These are phyloP conservation scores for Metroxylon sagu DNA, from an alignment of 176 grass and related monocot species.

Conservation along the genomic window DNA sequence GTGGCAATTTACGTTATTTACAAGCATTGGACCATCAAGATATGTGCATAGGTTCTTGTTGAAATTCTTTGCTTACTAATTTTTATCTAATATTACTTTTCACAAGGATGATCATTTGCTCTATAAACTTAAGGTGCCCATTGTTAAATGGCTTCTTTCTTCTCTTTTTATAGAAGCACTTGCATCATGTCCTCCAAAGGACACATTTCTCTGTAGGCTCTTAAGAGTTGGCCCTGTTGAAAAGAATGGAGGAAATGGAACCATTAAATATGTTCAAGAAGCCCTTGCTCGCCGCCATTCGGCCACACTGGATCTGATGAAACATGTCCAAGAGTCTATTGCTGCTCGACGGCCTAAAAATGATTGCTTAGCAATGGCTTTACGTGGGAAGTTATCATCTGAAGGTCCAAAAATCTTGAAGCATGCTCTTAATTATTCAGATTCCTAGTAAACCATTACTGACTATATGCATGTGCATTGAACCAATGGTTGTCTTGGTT, in stretches of 20 bases:
- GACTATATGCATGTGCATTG: background rate
- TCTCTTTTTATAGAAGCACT: slow-evolving; percentile 42
- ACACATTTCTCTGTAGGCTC: slow-evolving; percentile 80
- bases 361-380: slow-evolving; percentile 47
- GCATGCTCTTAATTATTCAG: background rate
- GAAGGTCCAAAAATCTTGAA: slow-evolving; percentile 42
- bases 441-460: background rate
- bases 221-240: slow-evolving; percentile 36
- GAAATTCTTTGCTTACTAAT: background rate
- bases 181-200: slow-evolving; percentile 53
- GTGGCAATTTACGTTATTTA: slow-evolving; percentile 43
- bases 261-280: slow-evolving; percentile 53
- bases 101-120: background rate
- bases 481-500: slow-evolving; percentile 22
- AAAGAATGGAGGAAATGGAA: slow-evolving; percentile 19
- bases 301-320: slow-evolving; percentile 66
- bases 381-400: slow-evolving; percentile 48
- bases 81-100: background rate
- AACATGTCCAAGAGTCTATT: slow-evolving; percentile 60
- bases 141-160: slow-evolving; percentile 28
- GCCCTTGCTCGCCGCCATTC: slow-evolving; percentile 53
- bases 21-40: slow-evolving; percentile 59
- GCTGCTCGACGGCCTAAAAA: slow-evolving; percentile 50
- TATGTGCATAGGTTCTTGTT: slow-evolving; percentile 41
- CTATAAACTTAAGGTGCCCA: background rate